Percentiles rank a stretch among this genome's conserved stretches.
Evolutionary conservation across 176 grass and related monocot genomes (phyloP).

Genomic region (Musa itinerans): DNA sequence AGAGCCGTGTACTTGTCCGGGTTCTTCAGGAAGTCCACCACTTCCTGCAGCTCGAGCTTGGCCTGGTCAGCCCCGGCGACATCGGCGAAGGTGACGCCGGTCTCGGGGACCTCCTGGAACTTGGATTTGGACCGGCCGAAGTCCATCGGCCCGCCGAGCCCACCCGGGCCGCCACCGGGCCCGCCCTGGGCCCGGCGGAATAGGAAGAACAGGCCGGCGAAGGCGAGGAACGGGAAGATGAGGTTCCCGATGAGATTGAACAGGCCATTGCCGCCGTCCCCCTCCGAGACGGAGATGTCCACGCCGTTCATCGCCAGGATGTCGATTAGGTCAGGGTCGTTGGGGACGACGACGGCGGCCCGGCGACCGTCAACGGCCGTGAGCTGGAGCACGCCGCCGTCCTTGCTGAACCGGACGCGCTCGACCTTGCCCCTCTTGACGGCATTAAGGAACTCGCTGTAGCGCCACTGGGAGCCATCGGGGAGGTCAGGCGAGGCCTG

Average conservation of each 20-base stretch:
- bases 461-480: conserved; percentile 48
- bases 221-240: conserved; percentile 81
- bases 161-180: conserved; percentile 54
- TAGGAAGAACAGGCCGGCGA: conserved; percentile 89
- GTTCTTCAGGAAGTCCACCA: conserved; percentile 94
- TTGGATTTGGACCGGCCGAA: conserved; percentile 92
- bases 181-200: conserved; percentile 90
- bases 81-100: conserved; percentile 62
- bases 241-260: conserved; percentile 73
- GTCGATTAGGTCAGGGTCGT: conserved; percentile 91
- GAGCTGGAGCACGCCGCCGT: conserved; percentile 66
- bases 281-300: conserved; percentile 93
- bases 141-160: conserved; percentile 91
- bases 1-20: conserved; percentile 93
- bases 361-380: conserved; percentile 69
- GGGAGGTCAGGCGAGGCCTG: conserved; percentile 49
- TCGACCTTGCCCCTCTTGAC: conserved; percentile 91
- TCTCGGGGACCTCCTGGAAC: conserved; percentile 98
- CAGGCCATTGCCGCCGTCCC: conserved; percentile 47
- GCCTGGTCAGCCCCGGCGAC: conserved; percentile 94
- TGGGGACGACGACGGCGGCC: conserved; percentile 62
- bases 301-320: conserved; percentile 92
- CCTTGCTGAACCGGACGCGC: conserved; percentile 84
- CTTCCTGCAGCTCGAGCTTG: conserved; percentile 95
- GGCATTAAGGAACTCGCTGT: conserved; percentile 90